Evolutionary conservation across 306 rosid genomes (phyloP).

Genomic region (Sesbania bispinosa): DNA sequence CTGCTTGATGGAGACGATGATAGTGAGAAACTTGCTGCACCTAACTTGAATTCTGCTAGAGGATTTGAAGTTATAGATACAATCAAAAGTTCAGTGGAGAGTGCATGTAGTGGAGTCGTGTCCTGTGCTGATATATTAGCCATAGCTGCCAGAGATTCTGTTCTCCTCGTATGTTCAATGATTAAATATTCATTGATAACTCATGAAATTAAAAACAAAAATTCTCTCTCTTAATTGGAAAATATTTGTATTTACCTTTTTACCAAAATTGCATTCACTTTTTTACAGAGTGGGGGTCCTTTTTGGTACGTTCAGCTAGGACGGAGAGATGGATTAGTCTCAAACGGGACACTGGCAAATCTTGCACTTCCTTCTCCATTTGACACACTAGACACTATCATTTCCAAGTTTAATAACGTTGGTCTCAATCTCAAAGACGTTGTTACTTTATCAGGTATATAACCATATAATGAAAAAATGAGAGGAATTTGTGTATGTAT

Average conservation of each 20-base stretch:
- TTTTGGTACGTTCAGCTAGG: constrained; percentile 63
- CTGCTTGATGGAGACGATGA: constrained; percentile 48
- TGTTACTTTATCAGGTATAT: constrained; percentile 59
- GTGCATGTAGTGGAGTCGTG: constrained; percentile 64
- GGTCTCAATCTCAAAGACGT: constrained; percentile 60
- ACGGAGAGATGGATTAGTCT: constrained; percentile 65
- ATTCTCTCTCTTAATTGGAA: neutral
- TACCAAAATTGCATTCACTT: neutral
- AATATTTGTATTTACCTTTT: neutral
- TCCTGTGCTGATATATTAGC: constrained; percentile 82
- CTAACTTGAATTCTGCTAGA: constrained; percentile 62
- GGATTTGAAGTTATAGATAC: constrained; percentile 71
- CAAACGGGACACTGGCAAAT: constrained; percentile 53
- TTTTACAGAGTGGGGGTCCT: constrained; percentile 73
- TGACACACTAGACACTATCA: constrained; percentile 33
- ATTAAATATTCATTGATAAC: neutral
- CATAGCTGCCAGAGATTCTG: constrained; percentile 75
- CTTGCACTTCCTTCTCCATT: constrained; percentile 53
- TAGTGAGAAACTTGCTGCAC: constrained; percentile 53
- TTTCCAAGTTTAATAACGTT: constrained; percentile 41
- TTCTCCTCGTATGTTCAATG: constrained; percentile 47
- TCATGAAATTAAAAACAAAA: neutral
- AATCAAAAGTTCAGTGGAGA: constrained; percentile 68
- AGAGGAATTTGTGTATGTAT: too few species aligned
- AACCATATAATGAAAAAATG: neutral